Conservation (phyloP, 345 rosid species). For the Lagerstroemia speciosa region DNA sequence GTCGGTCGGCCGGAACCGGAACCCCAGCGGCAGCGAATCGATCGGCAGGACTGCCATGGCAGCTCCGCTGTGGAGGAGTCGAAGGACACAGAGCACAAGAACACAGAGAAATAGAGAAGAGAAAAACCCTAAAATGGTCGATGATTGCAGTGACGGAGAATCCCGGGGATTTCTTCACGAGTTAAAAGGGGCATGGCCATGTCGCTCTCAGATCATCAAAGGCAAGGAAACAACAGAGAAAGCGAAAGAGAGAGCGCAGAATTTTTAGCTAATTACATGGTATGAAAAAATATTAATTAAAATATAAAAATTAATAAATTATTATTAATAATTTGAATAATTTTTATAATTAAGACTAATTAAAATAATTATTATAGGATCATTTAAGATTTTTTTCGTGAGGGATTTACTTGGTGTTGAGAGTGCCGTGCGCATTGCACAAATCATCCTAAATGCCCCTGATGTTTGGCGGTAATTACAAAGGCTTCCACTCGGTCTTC, state of each 20-base stretch:
- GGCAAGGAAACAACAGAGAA: slow-evolving; percentile 3
- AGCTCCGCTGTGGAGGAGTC: not conserved
- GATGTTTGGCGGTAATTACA: not conserved
- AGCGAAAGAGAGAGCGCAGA: slow-evolving; percentile 4
- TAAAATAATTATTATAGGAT: too few relatives aligned
- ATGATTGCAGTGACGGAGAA: not conserved
- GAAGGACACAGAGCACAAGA: not conserved
- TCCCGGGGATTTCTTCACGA: not conserved
- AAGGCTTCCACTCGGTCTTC: not conserved
- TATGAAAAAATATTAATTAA: too few relatives aligned
- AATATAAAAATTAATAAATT: too few relatives aligned
- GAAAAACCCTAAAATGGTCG: not conserved
- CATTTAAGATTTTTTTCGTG: too few relatives aligned
- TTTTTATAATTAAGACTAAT: too few relatives aligned
- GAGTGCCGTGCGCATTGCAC: too few relatives aligned
- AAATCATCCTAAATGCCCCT: not conserved
- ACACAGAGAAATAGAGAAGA: not conserved
- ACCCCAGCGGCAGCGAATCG: slow-evolving; percentile 68
- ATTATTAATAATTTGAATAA: too few relatives aligned
- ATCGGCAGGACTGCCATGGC: slow-evolving; percentile 37
- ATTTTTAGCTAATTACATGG: too few relatives aligned
- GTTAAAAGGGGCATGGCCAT: not conserved
- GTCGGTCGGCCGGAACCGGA: slow-evolving; percentile 87
- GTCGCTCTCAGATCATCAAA: not conserved
- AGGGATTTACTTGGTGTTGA: too few relatives aligned